Conservation (phyloP, 2,329 filamentous ascomycete species). For the Colletotrichum sojae region DNA sequence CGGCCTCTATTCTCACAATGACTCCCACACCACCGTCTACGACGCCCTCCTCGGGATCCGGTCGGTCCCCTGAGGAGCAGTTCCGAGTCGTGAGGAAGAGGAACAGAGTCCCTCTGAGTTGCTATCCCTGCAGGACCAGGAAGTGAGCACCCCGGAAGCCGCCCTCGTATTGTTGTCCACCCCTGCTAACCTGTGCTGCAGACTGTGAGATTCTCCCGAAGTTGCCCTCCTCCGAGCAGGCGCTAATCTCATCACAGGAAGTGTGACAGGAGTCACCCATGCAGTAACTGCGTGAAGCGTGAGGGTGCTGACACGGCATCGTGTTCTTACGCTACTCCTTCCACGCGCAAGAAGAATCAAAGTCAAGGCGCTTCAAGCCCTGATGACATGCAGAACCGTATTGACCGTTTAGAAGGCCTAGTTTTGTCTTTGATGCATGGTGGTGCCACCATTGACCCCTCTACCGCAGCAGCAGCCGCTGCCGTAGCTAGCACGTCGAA, state of each 20-base stretch:
- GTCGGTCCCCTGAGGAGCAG: constrained; percentile 85
- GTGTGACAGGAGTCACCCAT: constrained; percentile 92
- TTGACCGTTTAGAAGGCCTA: constrained; percentile 92
- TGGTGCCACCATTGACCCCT: constrained; percentile 68
- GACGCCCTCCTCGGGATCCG: constrained; percentile 78
- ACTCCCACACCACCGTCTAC: constrained; percentile 84
- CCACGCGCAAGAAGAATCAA: constrained; percentile 80
- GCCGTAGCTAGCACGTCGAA: constrained; percentile 43
- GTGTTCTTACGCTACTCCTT: constrained; percentile 86
- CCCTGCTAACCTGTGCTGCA: constrained; percentile 47
- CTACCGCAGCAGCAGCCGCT: constrained; percentile 51
- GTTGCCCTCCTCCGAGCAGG: background rate
- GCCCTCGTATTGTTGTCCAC: constrained; percentile 11
- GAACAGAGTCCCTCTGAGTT: constrained; percentile 92
- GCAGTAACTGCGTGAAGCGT: constrained; percentile 94
- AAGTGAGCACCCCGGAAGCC: constrained; percentile 72
- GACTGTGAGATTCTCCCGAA: constrained; percentile 50
- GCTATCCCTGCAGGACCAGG: constrained; percentile 89
- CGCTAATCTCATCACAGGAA: constrained; percentile 71
- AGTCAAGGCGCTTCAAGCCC: constrained; percentile 74
- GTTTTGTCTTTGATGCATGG: constrained; percentile 96
- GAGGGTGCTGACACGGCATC: constrained; percentile 84
- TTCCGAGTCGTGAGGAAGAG: constrained; percentile 92
- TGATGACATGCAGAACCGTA: constrained; percentile 98
- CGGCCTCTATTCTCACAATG: constrained; percentile 63